Base-by-base conservation (phyloP, 257 asterid genomes). In the Solanum sparsipilum region DNA sequence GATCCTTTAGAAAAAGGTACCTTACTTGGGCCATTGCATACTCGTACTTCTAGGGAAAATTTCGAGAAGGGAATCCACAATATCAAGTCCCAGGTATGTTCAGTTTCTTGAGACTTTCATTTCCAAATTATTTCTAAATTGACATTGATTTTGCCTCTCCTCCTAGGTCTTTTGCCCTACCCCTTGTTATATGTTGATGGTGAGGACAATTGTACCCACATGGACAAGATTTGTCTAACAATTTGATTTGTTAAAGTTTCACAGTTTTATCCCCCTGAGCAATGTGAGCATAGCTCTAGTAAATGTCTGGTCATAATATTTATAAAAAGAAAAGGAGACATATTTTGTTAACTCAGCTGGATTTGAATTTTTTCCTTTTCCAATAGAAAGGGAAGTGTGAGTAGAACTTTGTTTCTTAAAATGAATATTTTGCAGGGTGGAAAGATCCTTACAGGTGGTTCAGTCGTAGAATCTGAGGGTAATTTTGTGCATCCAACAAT, bases 401-500 rank as follows among this genome's bases (percentile, higher is more conserved):
- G 38, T 35, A 31, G 11, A 48, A 60, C 44, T 27, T 67, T 65
- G 67, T 38, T 18, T 87, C 41, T 3, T 11, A 72, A 44, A n/a
- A 73, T 52, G 86, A 44, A 75, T 84, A 82, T 82, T 88, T 88
- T 88, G 73, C 94, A 97, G 99, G 99, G 99, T 48, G 98, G 99
- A 88, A 96, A 89, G 89, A 95, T 97, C 89, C 92, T 93, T 35
- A 87, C 91, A 6, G 99, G 99, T 87, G 99, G 99, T 60, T 89
- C 93, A 83, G 90, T 90, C 18, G 87, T 94, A 71, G 94, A 94
- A 90, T 94, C 98, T 0, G 94, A 92, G 89, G 99, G 99, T 39
- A 96, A 96, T 86, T 96, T 92, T 88, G 99, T 96, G 92, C 98
- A 94, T 89, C 98, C 99, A 75, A 97, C 99, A 67, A 94, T 96